Base-by-base conservation (phyloP, 2,329 filamentous ascomycete species). In the Botrytis elliptica region DNA sequence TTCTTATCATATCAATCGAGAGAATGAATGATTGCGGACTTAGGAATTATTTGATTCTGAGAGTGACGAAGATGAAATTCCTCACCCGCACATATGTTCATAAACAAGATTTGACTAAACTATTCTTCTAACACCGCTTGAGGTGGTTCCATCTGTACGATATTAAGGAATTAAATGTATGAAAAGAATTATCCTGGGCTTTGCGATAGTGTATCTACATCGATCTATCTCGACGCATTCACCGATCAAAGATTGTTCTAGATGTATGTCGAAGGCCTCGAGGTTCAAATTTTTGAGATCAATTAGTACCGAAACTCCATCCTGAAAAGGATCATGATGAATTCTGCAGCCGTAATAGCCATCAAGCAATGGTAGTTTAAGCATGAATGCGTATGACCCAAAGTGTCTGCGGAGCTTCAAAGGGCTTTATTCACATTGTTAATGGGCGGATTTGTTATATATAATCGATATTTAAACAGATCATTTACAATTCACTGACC, bases 31-130 rank as follows among this genome's bases (percentile, higher is more conserved):
- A 33, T 33, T 33, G 33, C 33, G 33, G 33, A 33, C 33, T 33
- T 33, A 33, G 33, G 33, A n/a, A 7, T 55, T 4, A n/a, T n/a
- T n/a, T 6, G 6, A 14, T 16, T 10, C 46, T 52, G 4, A 52
- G 49, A n/a, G 25, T 16, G 8, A 55, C 12, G 0, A 16, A 55
- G 12, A 55, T n/a, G 2, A 8, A n/a, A 16, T 6, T n/a, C 9
- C n/a, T 7, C 12, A n/a, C 49, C 16, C 12, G 1, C 12, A 55
- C 0, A 55, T 29, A 16, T 55, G 3, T 2, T 9, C 5, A 55
- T n/a, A 16, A 12, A n/a, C 25, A 1, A 1, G 0, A n/a, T n/a
- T 16, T n/a, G 12, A 55, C 5, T 16, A 1, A 2, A 14, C 10
- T 8, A 16, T n/a, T n/a, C 4, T 16, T n/a, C 25, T 0, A n/a